Base-by-base conservation (phyloP, 1,284 basidiomycete species). In the Ustilago hordei region DNA sequence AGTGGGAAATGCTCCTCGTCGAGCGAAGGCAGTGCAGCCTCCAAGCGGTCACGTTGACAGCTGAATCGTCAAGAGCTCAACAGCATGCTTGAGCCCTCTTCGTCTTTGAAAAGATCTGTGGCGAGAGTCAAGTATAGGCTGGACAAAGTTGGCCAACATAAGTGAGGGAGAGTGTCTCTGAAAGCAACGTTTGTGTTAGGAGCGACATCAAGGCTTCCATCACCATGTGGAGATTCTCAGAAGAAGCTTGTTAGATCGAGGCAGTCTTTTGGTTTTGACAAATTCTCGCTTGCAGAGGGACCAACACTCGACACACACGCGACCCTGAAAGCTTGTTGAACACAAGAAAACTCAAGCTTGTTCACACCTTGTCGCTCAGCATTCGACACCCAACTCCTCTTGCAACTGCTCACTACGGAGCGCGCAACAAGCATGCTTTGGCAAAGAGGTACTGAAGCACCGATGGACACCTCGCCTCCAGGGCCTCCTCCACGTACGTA, bases 381-480 rank as follows among this genome's bases (percentile, higher is more conserved):
- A 5, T 28, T 13, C 34, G 15, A 34, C 28, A 31, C 31, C 9
- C 4, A 9, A 13, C n/a, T 34, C 53, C 12, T 17, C 11, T 12
- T 54, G 8, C n/a, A 6, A 9, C 32, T 13, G 13, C 12, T 34
- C 17, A 23, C 28, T 28, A n/a, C n/a, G 36, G 36, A 43, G 6
- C 39, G 6, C 55, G 13, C 35, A 15, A 35, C 13, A 39, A 58
- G 3, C 39, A 64, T 78, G 71, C 58, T 65, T 12, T 78, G 76
- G 76, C 64, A 69, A 54, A 65, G 81, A 15, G 81, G 81, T 7
- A 79, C 72, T 15, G 77, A 82, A 53, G 79, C 81, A 35, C 81
- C 81, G 5, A 82, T 82, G 81, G 81, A 82, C 48, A 70, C 80
- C 23, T 72, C 79, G 0, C 77, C 75, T 19, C 65, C 76, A 1